phyloP scores from a whole-genome alignment of 2,329 filamentous ascomycete species.

The Microcyclospora pomicola region DNA sequence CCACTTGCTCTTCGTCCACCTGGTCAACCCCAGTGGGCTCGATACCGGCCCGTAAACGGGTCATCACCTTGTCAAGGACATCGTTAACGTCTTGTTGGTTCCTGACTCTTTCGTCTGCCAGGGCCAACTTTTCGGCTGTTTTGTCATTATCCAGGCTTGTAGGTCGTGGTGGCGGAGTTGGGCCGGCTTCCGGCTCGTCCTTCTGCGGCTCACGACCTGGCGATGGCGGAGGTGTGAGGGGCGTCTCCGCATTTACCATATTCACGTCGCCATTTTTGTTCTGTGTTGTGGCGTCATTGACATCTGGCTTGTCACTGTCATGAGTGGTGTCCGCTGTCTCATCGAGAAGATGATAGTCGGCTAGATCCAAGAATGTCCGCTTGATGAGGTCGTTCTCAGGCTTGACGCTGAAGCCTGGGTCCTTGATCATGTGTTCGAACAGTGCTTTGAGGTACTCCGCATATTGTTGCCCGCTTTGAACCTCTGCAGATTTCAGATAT shows the following conservation, averaged over 20 bases:
- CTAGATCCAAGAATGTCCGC: constrained; percentile 20
- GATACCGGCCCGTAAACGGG: constrained; percentile 81
- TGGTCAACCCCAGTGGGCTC: constrained; percentile 51
- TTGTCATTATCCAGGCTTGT: constrained; percentile 40
- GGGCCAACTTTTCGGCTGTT: constrained; percentile 25
- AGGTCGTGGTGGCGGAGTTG: constrained; percentile 11
- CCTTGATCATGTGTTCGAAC: constrained; percentile 25
- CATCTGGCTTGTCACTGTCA: constrained; percentile 7
- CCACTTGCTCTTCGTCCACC: constrained; percentile 58
- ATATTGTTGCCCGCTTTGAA: constrained; percentile 23
- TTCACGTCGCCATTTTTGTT: constrained; percentile 7
- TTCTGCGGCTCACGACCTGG: constrained; percentile 30
- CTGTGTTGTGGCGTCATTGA: constrained; percentile 2
- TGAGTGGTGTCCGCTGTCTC: constrained; percentile 3
- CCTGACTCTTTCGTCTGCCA: constrained; percentile 43
- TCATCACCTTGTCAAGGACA: constrained; percentile 84
- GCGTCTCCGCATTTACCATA: constrained; percentile 12
- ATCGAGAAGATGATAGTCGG: constrained; percentile 14
- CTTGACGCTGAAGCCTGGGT: constrained; percentile 15
- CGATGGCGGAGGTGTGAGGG: constrained; percentile 18
- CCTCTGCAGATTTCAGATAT: constrained; percentile 34
- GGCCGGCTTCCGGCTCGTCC: constrained; percentile 2
- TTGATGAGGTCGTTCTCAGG: constrained; percentile 24
- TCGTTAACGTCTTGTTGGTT: constrained; percentile 88
- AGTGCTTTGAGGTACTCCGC: constrained; percentile 21